Percentiles rank a stretch among this genome's conserved stretches.
Conservation (phyloP, 2,329 filamentous ascomycete species). For the Paraconiothyrium sp. region DNA sequence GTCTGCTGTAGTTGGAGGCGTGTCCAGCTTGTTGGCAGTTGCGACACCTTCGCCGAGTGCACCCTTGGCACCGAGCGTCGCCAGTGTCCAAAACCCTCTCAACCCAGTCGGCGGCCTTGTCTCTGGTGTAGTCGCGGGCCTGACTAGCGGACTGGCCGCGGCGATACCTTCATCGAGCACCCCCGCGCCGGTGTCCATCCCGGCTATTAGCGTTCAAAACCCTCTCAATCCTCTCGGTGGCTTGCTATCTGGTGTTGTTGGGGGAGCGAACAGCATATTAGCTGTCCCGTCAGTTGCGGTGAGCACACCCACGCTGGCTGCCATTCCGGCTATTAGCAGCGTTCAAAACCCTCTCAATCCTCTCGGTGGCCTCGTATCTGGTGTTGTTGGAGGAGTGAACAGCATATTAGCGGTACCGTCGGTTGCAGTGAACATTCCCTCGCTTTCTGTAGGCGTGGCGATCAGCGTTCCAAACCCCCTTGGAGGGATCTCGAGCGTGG, state of each 20-base stretch:
- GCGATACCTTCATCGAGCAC: not conserved
- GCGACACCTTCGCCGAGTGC: not conserved
- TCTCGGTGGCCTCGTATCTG: not conserved
- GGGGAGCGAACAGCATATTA: not conserved
- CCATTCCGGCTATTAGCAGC: not conserved
- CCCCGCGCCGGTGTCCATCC: not conserved
- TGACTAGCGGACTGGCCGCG: not conserved
- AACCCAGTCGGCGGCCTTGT: not conserved
- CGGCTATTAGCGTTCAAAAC: not conserved
- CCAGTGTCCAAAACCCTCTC: conserved; percentile 1
- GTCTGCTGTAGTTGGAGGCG: not conserved
- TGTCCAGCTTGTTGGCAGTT: not conserved
- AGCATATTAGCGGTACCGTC: not conserved
- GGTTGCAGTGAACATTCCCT: not conserved
- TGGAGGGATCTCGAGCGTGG: not conserved
- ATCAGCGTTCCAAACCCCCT: not conserved
- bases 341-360: conserved; percentile 6
- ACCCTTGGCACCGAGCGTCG: not conserved
- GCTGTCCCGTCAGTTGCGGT: not conserved
- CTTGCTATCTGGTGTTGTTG: not conserved
- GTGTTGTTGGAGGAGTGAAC: not conserved
- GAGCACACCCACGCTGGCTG: not conserved
- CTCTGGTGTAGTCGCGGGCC: not conserved
- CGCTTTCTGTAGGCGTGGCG: not conserved
- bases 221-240: not conserved